A percentile compares a stretch with the other conserved stretches of the same genome.
These are phyloP conservation scores for Asterella californica DNA, from an alignment of 225 moss, liverwort and hornwort species.

Conservation along the genomic window DNA sequence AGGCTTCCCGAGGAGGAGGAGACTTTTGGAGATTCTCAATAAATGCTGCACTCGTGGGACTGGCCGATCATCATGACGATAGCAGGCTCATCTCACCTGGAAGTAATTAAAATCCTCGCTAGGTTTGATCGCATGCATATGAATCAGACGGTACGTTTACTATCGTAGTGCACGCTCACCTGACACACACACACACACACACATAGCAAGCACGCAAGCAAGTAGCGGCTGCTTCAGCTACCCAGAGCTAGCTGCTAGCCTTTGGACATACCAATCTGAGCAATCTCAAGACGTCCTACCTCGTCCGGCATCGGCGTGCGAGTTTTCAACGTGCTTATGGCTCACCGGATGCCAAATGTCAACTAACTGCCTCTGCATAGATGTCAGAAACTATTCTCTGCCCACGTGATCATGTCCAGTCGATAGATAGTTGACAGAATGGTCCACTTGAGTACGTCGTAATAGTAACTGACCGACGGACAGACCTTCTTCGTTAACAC, in stretches of 20 bases:
- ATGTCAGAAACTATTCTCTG: slow-evolving; percentile 2
- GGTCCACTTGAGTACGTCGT: neutral
- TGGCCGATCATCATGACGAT: neutral
- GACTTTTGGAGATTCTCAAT: neutral
- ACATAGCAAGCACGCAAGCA: neutral
- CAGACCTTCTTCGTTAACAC: neutral
- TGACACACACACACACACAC: neutral
- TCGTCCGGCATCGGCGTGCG: neutral
- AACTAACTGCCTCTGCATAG: neutral
- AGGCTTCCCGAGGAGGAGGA: neutral
- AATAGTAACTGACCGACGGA: neutral
- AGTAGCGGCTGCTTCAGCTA: neutral
- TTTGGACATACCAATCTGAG: neutral
- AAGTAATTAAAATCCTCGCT: neutral
- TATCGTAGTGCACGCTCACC: neutral
- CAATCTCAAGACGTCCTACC: neutral
- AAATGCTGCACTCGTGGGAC: slow-evolving; percentile 5
- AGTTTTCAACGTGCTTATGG: neutral
- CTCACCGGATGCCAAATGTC: neutral
- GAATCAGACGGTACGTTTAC: neutral
- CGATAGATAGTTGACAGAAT: neutral
- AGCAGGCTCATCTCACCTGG: neutral
- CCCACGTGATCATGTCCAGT: neutral
- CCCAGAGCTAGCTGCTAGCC: too few relatives aligned
- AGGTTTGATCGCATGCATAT: neutral